Percentiles rank a stretch among this genome's conserved stretches.
These are phyloP conservation scores for Kregervanrija fluxuum DNA, from an alignment of 805 yeast genomes.

Conservation along the genomic window DNA sequence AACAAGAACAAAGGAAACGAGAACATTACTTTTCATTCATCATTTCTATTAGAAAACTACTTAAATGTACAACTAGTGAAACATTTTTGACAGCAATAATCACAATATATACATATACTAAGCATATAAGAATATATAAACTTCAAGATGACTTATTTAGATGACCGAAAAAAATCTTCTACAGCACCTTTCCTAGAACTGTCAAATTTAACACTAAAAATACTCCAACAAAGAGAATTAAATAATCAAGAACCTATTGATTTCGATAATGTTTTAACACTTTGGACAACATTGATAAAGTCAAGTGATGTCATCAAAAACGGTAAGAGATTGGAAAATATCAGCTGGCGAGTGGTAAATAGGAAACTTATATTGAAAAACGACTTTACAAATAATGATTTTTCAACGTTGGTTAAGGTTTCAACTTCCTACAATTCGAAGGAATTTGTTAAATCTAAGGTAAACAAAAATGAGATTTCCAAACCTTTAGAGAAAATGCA, in stretches of 20 bases:
- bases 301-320: slow-evolving; percentile 25
- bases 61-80: no score
- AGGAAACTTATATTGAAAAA: slow-evolving; percentile 21
- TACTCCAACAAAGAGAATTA: slow-evolving; percentile 12
- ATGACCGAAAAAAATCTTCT: slow-evolving; percentile 20
- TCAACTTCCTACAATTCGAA: slow-evolving; percentile 11
- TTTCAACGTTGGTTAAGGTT: slow-evolving; percentile 23
- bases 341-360: slow-evolving; percentile 31
- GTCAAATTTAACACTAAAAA: slow-evolving; percentile 20
- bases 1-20: no score
- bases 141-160: slow-evolving; percentile 12
- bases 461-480: no score
- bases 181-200: slow-evolving; percentile 24
- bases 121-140: neutral
- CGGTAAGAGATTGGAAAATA: slow-evolving; percentile 29
- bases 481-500: no score
- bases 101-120: no score
- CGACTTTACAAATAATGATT: slow-evolving; percentile 19
- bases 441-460: slow-evolving; percentile 1
- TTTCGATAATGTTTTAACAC: slow-evolving; percentile 32
- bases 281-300: slow-evolving; percentile 34
- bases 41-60: no score
- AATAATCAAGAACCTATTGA: slow-evolving; percentile 17
- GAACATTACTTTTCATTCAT: no score
- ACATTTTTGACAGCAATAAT: no score